These are phyloP conservation scores for Kandelia obovata DNA, from an alignment of 345 rosid species.

Conservation along the genomic window DNA sequence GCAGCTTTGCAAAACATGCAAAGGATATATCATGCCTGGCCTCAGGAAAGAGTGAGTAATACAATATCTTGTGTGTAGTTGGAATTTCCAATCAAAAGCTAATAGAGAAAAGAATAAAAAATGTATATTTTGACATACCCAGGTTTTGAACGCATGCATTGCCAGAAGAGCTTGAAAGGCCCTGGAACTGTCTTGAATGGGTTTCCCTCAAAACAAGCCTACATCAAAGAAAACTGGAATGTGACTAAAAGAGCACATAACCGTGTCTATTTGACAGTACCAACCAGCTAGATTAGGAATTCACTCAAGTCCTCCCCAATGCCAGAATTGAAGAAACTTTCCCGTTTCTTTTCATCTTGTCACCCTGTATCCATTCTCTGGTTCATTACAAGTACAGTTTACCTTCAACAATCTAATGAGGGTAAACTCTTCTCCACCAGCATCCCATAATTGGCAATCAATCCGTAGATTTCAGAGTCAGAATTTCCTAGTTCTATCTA, in stretches of 20 bases:
- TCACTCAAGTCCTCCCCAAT: background rate
- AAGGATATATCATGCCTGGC: too few relatives aligned
- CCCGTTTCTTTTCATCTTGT: too few relatives aligned
- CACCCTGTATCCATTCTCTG: background rate
- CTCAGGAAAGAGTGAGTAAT: background rate
- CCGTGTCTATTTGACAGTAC: background rate
- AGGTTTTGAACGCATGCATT: conserved; percentile 95
- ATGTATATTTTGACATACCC: conserved; percentile 46
- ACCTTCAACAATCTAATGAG: too few relatives aligned
- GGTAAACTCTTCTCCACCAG: too few relatives aligned
- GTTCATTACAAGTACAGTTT: too few relatives aligned
- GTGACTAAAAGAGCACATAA: background rate
- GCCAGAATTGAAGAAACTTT: background rate
- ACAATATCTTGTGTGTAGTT: background rate
- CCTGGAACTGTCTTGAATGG: conserved; percentile 99
- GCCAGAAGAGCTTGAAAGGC: conserved; percentile 87
- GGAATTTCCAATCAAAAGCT: background rate
- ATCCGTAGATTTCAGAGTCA: too few relatives aligned
- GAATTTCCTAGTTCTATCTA: too few relatives aligned
- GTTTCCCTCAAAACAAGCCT: conserved; percentile 97
- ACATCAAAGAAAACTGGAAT: conserved; percentile 13
- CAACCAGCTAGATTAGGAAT: background rate
- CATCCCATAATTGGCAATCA: too few relatives aligned
- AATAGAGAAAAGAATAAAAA: background rate
- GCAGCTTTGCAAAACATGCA: background rate